Conservation (phyloP, 1,284 basidiomycete genomes). For the Cystobasidium sp. region DNA sequence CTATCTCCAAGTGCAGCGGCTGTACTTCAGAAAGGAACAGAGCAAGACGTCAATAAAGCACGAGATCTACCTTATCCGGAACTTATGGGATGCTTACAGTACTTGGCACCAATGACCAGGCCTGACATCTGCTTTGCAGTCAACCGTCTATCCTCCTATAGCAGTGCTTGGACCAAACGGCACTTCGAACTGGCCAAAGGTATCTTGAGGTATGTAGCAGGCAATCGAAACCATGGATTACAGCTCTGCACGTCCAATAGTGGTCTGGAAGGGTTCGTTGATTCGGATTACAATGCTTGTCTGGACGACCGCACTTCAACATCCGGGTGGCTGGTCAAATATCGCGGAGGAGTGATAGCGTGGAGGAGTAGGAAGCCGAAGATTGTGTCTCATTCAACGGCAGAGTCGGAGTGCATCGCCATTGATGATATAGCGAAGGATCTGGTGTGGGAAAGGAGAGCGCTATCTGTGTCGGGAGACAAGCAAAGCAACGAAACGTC, state of each 20-base stretch:
- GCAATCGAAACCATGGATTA: conserved; percentile 60
- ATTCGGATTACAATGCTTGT: conserved; percentile 60
- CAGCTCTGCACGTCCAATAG: conserved; percentile 32
- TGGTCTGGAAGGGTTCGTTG: conserved; percentile 58
- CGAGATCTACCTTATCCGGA: no score
- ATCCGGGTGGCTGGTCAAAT: conserved; percentile 58
- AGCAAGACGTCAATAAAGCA: no score
- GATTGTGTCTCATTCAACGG: conserved; percentile 57
- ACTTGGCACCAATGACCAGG: conserved; percentile 50
- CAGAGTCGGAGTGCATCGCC: conserved; percentile 61
- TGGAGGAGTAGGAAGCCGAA: conserved; percentile 59
- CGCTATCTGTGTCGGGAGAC: no score
- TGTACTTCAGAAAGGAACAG: no score
- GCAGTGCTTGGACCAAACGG: neutral
- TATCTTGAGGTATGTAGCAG: conserved; percentile 60
- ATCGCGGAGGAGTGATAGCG: conserved; percentile 55
- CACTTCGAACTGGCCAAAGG: conserved; percentile 60
- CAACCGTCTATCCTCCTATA: neutral
- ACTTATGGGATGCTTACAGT: conserved; percentile 59
- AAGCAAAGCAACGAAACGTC: no score
- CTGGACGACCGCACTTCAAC: conserved; percentile 55
- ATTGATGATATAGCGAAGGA: conserved; percentile 61
- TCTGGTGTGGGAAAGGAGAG: conserved; percentile 56
- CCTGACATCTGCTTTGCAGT: conserved; percentile 27
- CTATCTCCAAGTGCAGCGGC: no score